Base-by-base conservation (phyloP, 2,329 filamentous ascomycete species). In the Calonectria multiphialidica region DNA sequence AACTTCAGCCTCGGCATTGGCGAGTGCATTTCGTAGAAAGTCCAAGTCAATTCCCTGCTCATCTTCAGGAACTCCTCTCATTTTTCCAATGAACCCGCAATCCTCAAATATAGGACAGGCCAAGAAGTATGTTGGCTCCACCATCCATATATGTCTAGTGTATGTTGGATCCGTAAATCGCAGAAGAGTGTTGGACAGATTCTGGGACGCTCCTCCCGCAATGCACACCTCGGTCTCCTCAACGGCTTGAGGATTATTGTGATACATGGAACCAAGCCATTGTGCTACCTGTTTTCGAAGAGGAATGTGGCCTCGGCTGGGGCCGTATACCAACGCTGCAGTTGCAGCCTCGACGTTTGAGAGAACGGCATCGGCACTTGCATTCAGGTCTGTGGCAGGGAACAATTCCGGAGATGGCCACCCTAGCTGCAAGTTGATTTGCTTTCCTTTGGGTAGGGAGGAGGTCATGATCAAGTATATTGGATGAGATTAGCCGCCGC, bases 51-150 rank as follows among this genome's bases (percentile, higher is more conserved):
- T 33, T 0, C 76, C 76, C 35, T 71, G 73, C 6, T 88, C 87
- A 77, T 92, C 89, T 78, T 93, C 91, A 1, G 90, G 90, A 2
- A 93, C 85, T 8, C 88, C 89, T 44, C 87, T 84, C 75, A 93
- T 80, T 59, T 87, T 88, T 13, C 85, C 85, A 28, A 84, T 83
- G 72, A 92, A 92, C 0, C 90, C 88, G 45, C 87, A 85, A 81
- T 93, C 91, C 49, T 91, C 87, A 71, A 93, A 90, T 30, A 92
- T 89, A 1, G 89, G 85, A 78, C 90, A 92, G 0, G 88, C 90
- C 15, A 92, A 83, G 82, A 91, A 90, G 79, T 93, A 93, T 2
- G 88, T 89, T 5, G 91, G 91, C 30, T 88, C 87, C 1, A 92
- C 88, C 81, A 93, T 87, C 89, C 90, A 93, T 25, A 93, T 84